Evolutionary conservation across 202 grass and related monocot species (phyloP).

Genomic region (Setaria italica): DNA sequence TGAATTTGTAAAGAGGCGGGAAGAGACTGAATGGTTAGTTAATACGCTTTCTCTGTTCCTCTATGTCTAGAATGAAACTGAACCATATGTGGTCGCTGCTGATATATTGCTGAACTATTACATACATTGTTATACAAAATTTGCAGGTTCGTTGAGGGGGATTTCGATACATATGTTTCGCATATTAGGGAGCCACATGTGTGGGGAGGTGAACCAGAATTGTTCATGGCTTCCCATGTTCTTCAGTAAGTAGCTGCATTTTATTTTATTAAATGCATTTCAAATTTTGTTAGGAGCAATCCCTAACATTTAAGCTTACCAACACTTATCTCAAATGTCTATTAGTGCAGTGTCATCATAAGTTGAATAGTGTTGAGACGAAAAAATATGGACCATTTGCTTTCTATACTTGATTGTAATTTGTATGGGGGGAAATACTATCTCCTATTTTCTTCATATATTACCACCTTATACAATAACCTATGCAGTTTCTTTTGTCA

Average conservation of each 20-base stretch:
- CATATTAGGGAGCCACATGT: constrained; percentile 81
- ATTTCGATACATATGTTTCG: constrained; percentile 89
- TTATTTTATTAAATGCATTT: constrained; percentile 6
- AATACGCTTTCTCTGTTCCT: constrained; percentile 8
- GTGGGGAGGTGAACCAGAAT: constrained; percentile 93
- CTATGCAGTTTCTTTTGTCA: background rate
- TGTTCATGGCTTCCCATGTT: constrained; percentile 94
- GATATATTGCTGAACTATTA: background rate
- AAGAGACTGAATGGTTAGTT: constrained; percentile 88
- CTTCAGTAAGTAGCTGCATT: constrained; percentile 67
- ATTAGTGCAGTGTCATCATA: background rate
- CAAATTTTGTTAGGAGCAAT: background rate
- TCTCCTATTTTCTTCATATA: background rate
- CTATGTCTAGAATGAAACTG: background rate
- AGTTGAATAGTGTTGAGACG: background rate
- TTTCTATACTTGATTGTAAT: background rate
- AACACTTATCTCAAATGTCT: constrained; percentile 17
- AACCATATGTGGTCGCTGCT: background rate
- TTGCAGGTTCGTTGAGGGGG: constrained; percentile 84
- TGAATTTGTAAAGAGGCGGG: constrained; percentile 78
- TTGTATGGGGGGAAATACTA: background rate
- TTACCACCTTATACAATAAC: background rate
- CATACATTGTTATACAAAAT: constrained; percentile 5
- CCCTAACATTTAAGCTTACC: background rate
- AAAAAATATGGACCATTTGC: background rate